These are phyloP conservation scores for Tolypocladium tropicale DNA, from an alignment of 2,329 filamentous ascomycete species.

Conservation along the genomic window DNA sequence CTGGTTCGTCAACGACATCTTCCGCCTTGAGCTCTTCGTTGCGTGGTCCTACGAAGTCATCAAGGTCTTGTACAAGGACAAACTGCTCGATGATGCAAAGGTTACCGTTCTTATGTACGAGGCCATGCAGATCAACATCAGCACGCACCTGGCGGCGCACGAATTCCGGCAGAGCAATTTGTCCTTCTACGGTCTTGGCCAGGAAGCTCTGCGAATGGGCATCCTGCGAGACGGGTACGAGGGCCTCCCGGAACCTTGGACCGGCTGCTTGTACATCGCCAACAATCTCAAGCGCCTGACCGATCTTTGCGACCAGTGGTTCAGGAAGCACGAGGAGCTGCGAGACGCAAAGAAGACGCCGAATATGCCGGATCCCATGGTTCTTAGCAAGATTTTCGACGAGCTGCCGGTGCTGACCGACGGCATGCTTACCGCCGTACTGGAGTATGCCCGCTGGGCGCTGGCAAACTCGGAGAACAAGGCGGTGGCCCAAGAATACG, in stretches of 20 bases:
- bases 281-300: slow-evolving; percentile 52
- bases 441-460: slow-evolving; percentile 43
- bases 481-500: slow-evolving; percentile 32
- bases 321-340: slow-evolving; percentile 32
- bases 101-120: slow-evolving; percentile 53
- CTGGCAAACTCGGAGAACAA: slow-evolving; percentile 33
- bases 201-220: slow-evolving; percentile 55
- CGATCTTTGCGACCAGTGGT: slow-evolving; percentile 47
- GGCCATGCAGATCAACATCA: slow-evolving; percentile 54
- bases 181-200: slow-evolving; percentile 59
- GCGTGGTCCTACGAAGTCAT: slow-evolving; percentile 72
- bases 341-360: slow-evolving; percentile 19
- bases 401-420: slow-evolving; percentile 42
- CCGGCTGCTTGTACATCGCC: slow-evolving; percentile 54
- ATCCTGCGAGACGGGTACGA: slow-evolving; percentile 55
- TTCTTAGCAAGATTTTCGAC: slow-evolving; percentile 35
- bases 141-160: slow-evolving; percentile 45
- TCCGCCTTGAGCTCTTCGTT: slow-evolving; percentile 62
- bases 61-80: slow-evolving; percentile 58
- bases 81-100: slow-evolving; percentile 41
- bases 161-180: slow-evolving; percentile 64
- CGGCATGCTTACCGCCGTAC: slow-evolving; percentile 41
- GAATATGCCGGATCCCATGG: slow-evolving; percentile 24
- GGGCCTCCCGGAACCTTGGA: slow-evolving; percentile 75
- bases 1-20: slow-evolving; percentile 74